A percentile compares a stretch with the other conserved stretches of the same genome.
Evolutionary conservation across 164 flowering plant genomes (phyloP).

Genomic region (Vitis labrusca): DNA sequence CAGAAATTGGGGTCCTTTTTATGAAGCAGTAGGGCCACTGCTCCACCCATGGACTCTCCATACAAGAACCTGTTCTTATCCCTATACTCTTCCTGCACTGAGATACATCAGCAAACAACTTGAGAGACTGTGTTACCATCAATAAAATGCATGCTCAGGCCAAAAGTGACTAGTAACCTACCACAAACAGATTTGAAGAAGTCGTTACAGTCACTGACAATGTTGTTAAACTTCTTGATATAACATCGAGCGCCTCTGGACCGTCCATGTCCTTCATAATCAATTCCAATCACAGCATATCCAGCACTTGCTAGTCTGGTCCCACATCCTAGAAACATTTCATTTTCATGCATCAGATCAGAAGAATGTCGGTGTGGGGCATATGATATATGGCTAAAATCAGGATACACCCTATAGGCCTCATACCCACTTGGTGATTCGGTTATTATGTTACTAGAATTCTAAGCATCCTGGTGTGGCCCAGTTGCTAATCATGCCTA

Average conservation of each 20-base stretch:
- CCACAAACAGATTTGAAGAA: conserved; percentile 84
- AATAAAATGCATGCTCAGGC: too few relatives aligned
- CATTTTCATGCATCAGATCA: background rate
- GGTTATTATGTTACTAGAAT: too few relatives aligned
- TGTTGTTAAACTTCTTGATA: conserved; percentile 80
- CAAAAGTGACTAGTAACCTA: conserved; percentile 23
- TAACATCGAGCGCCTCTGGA: conserved; percentile 88
- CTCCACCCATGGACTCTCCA: conserved; percentile 98
- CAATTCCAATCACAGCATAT: conserved; percentile 84
- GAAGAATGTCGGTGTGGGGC: background rate
- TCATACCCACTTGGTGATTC: too few relatives aligned
- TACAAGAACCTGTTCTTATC: conserved; percentile 69
- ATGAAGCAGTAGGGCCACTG: conserved; percentile 74
- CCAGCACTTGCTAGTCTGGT: conserved; percentile 64
- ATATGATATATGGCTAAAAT: too few relatives aligned
- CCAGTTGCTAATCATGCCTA: too few relatives aligned
- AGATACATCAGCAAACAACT: background rate
- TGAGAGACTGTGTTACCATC: too few relatives aligned
- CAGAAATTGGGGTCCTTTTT: conserved; percentile 75
- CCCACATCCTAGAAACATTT: conserved; percentile 55
- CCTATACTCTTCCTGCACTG: conserved; percentile 64
- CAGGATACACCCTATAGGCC: too few relatives aligned
- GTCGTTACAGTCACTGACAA: conserved; percentile 68
- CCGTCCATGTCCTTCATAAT: conserved; percentile 95
- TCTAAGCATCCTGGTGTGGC: too few relatives aligned